Evolutionary conservation across 2,329 filamentous ascomycete genomes (phyloP).

Genomic region (Lomentospora prolificans): DNA sequence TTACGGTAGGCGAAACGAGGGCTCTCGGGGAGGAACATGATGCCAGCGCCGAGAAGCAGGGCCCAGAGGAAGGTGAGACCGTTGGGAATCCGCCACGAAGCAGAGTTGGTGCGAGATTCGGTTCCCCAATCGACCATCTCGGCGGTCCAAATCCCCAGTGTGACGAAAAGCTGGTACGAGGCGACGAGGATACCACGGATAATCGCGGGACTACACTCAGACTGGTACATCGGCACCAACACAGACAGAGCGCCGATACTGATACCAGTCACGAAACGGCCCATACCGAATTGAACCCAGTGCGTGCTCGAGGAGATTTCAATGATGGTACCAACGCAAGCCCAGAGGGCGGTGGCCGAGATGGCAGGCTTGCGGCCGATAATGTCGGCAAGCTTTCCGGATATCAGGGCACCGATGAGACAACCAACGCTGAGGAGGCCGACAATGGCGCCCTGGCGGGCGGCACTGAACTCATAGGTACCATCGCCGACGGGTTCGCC

Average conservation of each 20-base stretch:
- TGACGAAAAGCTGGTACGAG: conserved; percentile 61
- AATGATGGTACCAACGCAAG: conserved; percentile 53
- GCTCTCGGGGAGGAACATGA: conserved; percentile 44
- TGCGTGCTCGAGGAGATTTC: conserved; percentile 44
- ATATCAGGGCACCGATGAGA: conserved; percentile 44
- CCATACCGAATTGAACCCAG: conserved; percentile 58
- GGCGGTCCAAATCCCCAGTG: conserved; percentile 52
- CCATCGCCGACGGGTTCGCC: conserved; percentile 29
- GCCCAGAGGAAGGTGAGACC: conserved; percentile 47
- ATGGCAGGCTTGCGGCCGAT: conserved; percentile 55
- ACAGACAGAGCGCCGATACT: conserved; percentile 57
- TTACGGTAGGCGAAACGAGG: conserved; percentile 40
- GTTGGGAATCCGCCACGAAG: conserved; percentile 54
- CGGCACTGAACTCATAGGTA: conserved; percentile 41
- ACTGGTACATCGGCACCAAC: conserved; percentile 59
- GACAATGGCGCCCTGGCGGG: conserved; percentile 53
- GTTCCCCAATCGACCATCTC: conserved; percentile 55
- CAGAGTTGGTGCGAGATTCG: conserved; percentile 30
- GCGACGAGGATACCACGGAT: conserved; percentile 55
- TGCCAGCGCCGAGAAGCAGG: conserved; percentile 36
- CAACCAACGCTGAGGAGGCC: conserved; percentile 53
- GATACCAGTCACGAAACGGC: conserved; percentile 55
- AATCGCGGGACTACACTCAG: conserved; percentile 53
- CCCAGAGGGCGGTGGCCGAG: conserved; percentile 51
- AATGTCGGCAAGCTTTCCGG: conserved; percentile 51